These are phyloP conservation scores for Fusarium gaditjirri DNA, from an alignment of 2,329 filamentous ascomycete species.

Conservation along the genomic window DNA sequence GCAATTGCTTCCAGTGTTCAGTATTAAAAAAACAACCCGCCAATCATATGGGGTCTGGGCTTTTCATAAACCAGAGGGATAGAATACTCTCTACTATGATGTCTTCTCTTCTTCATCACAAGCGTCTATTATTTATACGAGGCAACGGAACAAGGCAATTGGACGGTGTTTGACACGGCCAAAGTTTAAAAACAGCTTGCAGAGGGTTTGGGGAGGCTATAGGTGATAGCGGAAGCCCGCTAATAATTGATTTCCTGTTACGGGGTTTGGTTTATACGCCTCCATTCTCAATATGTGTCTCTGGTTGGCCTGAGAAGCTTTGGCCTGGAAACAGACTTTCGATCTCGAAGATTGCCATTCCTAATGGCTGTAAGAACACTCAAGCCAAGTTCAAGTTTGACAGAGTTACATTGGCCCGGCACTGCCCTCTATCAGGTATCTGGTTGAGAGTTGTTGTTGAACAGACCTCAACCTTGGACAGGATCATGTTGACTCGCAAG, in stretches of 20 bases:
- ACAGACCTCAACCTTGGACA: not conserved
- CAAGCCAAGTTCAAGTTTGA: not conserved
- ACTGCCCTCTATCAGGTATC: not conserved
- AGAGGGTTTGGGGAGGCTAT: not conserved
- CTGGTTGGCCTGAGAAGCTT: not conserved
- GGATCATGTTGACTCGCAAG: not conserved
- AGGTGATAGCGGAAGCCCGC: not conserved
- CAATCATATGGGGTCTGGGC: not conserved
- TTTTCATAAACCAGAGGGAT: not conserved
- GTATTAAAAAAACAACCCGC: not conserved
- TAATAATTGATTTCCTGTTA: not conserved
- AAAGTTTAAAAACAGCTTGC: conserved; percentile 3
- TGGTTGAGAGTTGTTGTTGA: not conserved
- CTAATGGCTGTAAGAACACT: not conserved
- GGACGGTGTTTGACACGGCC: not conserved
- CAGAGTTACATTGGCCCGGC: not conserved
- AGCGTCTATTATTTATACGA: not conserved
- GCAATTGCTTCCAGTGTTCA: not conserved
- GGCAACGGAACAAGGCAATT: conserved; percentile 3
- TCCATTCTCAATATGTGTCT: conserved; percentile 15
- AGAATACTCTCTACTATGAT: not conserved
- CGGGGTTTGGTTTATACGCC: conserved; percentile 1
- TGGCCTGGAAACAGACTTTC: not conserved
- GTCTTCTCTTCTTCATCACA: not conserved
- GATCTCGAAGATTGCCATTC: not conserved